Conservation (phyloP, 352 stramenopile genomes). For the Plasmopara halstedii region DNA sequence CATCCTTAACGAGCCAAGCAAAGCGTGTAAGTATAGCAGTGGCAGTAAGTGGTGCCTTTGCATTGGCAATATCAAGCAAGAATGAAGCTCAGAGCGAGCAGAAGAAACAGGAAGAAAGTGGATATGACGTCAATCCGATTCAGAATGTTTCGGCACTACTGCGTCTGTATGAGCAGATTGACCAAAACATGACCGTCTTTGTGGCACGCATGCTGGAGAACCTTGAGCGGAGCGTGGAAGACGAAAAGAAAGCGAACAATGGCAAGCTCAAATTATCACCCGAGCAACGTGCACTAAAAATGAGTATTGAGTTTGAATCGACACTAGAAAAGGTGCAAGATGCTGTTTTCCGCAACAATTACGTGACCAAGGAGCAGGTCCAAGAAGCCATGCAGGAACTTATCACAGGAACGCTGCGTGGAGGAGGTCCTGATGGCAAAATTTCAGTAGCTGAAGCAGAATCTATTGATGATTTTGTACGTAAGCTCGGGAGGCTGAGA, state of each 20-base stretch:
- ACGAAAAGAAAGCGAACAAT: conserved; percentile 35
- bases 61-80: conserved; percentile 5
- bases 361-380: conserved; percentile 74
- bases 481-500: conserved; percentile 55
- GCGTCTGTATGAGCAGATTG: conserved; percentile 74
- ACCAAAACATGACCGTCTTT: conserved; percentile 79
- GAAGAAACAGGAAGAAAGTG: conserved; percentile 10
- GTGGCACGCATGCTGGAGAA: conserved; percentile 61
- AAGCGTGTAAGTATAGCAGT: conserved; percentile 2
- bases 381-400: conserved; percentile 60
- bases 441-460: conserved; percentile 60
- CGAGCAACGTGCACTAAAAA: conserved; percentile 68
- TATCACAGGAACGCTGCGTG: conserved; percentile 43
- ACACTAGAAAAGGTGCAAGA: conserved; percentile 77
- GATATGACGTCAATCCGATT: conserved; percentile 56
- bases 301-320: conserved; percentile 77
- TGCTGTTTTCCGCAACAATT: conserved; percentile 78
- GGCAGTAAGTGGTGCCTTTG: conserved; percentile 5
- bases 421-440: conserved; percentile 37
- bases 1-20: background rate
- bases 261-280: conserved; percentile 42
- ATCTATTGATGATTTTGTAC: conserved; percentile 62
- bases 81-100: conserved; percentile 19
- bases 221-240: conserved; percentile 45
- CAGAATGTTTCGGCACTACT: conserved; percentile 63